Evolutionary conservation across 192 early-diverging fungal genomes (phyloP).

Genomic region (Backusella mclennaniae): DNA sequence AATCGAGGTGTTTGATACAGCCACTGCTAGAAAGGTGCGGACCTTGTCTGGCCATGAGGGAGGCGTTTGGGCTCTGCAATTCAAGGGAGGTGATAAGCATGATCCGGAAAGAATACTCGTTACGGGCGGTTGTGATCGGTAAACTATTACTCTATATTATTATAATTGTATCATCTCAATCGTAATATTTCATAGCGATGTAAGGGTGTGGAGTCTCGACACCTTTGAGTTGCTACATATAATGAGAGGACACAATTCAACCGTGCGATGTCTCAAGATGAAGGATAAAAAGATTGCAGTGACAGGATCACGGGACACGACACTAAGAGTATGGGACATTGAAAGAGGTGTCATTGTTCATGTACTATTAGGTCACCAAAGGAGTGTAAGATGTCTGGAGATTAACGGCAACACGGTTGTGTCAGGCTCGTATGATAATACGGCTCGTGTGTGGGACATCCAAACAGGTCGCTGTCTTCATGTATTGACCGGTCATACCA

Average conservation of each 20-base stretch:
- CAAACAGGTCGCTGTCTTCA: conserved; percentile 68
- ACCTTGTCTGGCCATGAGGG: conserved; percentile 88
- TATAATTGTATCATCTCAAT: background rate
- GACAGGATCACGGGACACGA: conserved; percentile 91
- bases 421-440: conserved; percentile 89
- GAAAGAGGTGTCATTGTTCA: conserved; percentile 63
- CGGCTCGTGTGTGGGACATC: conserved; percentile 91
- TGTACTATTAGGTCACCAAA: conserved; percentile 82
- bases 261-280: conserved; percentile 92
- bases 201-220: conserved; percentile 96
- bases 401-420: conserved; percentile 80
- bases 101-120: conserved; percentile 72
- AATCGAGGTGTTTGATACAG: conserved; percentile 91
- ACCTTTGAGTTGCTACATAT: conserved; percentile 83
- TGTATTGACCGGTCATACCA: conserved; percentile 79
- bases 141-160: conserved; percentile 16
- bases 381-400: conserved; percentile 89
- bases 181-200: conserved; percentile 42
- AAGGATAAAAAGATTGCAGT: conserved; percentile 65
- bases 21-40: conserved; percentile 67
- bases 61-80: conserved; percentile 97
- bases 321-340: conserved; percentile 90
- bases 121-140: conserved; percentile 93
- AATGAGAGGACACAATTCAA: conserved; percentile 92
- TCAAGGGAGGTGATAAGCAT: conserved; percentile 31